Base-by-base conservation (phyloP, 495 filamentous ascomycete species). In the Xylaria bambusicola region DNA sequence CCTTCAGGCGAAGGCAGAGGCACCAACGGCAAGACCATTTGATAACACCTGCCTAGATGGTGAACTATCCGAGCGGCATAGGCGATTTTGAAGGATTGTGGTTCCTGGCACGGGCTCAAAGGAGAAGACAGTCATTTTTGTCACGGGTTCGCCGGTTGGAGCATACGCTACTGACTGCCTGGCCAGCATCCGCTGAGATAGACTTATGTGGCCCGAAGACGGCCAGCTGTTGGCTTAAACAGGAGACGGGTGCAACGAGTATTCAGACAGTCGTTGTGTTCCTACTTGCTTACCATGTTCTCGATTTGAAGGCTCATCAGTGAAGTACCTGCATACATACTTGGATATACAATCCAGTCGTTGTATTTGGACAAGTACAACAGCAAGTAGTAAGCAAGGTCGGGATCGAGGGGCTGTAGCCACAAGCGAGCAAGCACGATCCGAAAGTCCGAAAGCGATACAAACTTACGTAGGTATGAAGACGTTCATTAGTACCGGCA, bases 381-480 rank as follows among this genome's bases (percentile, higher is more conserved):
- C n/a, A n/a, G n/a, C n/a, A n/a, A n/a, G n/a, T n/a, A 54, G 52
- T 54, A 54, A 54, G 52, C 52, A 54, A 10, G 2, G 12, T 44
- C 24, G 3, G 15, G 7, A 44, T 33, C 17, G 5, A 54, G 40
- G 35, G 18, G n/a, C 13, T 10, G 6, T 8, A 41, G 36, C 15
- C 29, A 36, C 20, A n/a, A 17, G 10, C 20, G 13, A 38, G 36
- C 36, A 38, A 33, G 29, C 29, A 5, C 5, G 5, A 10, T 33
- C 5, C 10, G 29, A 5, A 33, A 5, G 10, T 33, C 29, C 29
- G 29, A 33, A 33, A 10, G 29, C 15, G 36, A 38, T 38, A 7
- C 12, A 6, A 38, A 15, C 29, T n/a, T 33, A 33, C 6, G 36
- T 6, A 6, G 13, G 13, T 38, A 15, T 38, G 12, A 38, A 38